These are phyloP conservation scores for Pseudogymnoascus sp. DNA, from an alignment of 2,329 filamentous ascomycete species.

Conservation along the genomic window DNA sequence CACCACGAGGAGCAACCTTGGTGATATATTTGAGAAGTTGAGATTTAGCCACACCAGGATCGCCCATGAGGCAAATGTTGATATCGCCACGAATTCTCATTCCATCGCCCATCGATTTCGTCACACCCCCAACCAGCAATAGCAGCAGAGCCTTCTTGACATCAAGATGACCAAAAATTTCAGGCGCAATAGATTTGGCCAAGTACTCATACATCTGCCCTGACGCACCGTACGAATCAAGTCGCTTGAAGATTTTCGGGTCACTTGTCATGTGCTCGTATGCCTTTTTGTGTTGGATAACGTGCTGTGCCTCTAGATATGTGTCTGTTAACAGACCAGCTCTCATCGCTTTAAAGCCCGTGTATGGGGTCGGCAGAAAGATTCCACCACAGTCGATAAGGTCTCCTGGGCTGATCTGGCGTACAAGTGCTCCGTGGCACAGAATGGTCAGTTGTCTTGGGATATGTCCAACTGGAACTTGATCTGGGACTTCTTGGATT, in stretches of 20 bases:
- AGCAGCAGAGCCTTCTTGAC: constrained; percentile 98
- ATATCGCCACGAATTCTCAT: constrained; percentile 99
- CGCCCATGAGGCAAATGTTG: constrained; percentile 98
- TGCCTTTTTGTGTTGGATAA: constrained; percentile 95
- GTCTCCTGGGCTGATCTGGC: constrained; percentile 87
- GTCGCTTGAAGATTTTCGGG: constrained; percentile 67
- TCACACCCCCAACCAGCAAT: constrained; percentile 89
- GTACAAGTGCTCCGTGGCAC: constrained; percentile 77
- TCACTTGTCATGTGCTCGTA: constrained; percentile 90
- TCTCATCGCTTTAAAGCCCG: constrained; percentile 95
- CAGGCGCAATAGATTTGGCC: constrained; percentile 90
- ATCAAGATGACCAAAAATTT: constrained; percentile 93
- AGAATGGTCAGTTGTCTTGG: constrained; percentile 83
- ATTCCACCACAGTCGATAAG: constrained; percentile 90
- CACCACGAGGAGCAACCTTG: constrained; percentile 85
- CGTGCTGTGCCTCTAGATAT: constrained; percentile 87
- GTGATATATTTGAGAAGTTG: constrained; percentile 97
- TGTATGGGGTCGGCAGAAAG: constrained; percentile 95
- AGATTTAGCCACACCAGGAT: constrained; percentile 98
- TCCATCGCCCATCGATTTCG: constrained; percentile 92
- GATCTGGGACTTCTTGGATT: constrained; percentile 98
- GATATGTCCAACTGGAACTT: constrained; percentile 96
- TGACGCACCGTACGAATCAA: constrained; percentile 74
- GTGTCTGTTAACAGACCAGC: constrained; percentile 96
- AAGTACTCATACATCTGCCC: constrained; percentile 95